These are phyloP conservation scores for Laetiporus sulphureus DNA, from an alignment of 1,284 basidiomycete genomes.

Conservation along the genomic window DNA sequence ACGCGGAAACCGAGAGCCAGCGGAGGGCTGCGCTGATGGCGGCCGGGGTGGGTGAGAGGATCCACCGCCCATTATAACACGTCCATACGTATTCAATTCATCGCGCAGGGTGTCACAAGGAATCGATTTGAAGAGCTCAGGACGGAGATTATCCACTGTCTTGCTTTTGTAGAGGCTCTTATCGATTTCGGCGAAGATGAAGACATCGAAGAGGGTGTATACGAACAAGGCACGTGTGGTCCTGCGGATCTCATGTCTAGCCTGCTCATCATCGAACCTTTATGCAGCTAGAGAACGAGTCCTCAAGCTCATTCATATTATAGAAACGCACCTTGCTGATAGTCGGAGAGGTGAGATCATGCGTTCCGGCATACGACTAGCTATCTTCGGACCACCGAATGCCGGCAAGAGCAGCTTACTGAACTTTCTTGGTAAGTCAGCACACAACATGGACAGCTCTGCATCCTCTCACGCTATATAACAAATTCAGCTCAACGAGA, in stretches of 20 bases:
- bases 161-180: conserved; percentile 77
- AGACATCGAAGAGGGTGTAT: conserved; percentile 74
- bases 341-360: conserved; percentile 76
- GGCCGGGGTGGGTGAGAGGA: conserved; percentile 48
- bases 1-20: conserved; percentile 81
- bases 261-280: background rate
- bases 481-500: conserved; percentile 64
- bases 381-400: conserved; percentile 88
- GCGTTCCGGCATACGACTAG: conserved; percentile 73
- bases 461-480: background rate
- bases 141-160: conserved; percentile 56
- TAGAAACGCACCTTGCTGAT: conserved; percentile 56
- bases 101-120: conserved; percentile 56
- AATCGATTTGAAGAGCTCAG: conserved; percentile 59
- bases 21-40: conserved; percentile 64
- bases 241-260: background rate
- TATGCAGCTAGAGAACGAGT: conserved; percentile 44
- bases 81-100: no score
- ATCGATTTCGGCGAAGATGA: conserved; percentile 92
- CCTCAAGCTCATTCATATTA: conserved; percentile 38
- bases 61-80: no score
- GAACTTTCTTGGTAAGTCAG: conserved; percentile 67
- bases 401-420: conserved; percentile 84
- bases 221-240: conserved; percentile 46
- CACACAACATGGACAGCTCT: background rate